These are phyloP conservation scores for Diaporthe citrichinensis DNA, from an alignment of 2,329 filamentous ascomycete species.

Conservation along the genomic window DNA sequence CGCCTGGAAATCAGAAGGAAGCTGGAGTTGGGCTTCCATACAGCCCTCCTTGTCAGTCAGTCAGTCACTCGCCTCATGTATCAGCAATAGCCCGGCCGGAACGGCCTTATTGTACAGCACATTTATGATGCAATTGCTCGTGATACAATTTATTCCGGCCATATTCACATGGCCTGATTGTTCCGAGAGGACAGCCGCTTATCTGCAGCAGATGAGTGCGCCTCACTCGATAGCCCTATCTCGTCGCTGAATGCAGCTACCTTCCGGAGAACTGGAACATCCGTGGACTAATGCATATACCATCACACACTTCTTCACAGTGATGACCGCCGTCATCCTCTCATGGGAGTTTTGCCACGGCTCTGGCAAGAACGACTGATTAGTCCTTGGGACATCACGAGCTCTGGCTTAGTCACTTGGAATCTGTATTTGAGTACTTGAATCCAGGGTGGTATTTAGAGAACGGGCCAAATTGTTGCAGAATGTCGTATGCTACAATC, in stretches of 20 bases:
- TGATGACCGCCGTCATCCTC: no score
- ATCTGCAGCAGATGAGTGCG: neutral
- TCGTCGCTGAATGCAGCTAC: neutral
- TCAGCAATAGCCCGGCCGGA: neutral
- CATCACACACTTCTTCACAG: neutral
- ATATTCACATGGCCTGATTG: neutral
- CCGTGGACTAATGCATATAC: neutral
- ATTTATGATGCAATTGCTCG: neutral
- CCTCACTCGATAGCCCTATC: neutral
- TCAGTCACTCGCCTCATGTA: neutral
- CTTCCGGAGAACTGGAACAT: neutral
- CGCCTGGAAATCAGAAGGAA: conserved; percentile 18
- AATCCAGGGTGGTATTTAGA: neutral
- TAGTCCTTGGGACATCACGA: no score
- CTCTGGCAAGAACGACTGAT: neutral
- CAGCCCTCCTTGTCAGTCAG: neutral
- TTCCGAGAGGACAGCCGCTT: neutral
- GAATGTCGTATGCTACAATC: neutral
- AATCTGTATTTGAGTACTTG: neutral
- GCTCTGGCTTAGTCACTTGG: neutral
- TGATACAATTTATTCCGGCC: no score
- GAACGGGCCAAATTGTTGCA: neutral
- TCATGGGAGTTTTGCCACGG: neutral
- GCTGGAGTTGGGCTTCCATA: conserved; percentile 19
- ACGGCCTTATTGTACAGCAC: neutral